These are phyloP conservation scores for Cryomyces minteri DNA, from an alignment of 495 filamentous ascomycete genomes.

Conservation along the genomic window DNA sequence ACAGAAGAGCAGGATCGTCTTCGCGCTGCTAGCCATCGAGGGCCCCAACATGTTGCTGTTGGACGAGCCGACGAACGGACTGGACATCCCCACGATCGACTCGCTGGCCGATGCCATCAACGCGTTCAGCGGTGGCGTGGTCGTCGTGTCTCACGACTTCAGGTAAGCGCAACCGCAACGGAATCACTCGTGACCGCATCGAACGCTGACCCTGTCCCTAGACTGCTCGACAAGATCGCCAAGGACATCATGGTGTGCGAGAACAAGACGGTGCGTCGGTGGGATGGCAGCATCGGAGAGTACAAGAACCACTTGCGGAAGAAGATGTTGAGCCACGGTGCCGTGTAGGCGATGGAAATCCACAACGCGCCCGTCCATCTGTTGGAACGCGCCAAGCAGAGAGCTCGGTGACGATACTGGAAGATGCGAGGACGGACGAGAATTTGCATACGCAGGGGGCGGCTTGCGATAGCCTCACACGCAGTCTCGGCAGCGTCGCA, in stretches of 20 bases:
- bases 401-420: too few species aligned
- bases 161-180: slow-evolving; percentile 36
- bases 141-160: slow-evolving; percentile 97
- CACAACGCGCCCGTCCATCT: too few species aligned
- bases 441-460: too few species aligned
- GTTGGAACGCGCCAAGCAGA: too few species aligned
- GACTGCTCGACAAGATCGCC: slow-evolving; percentile 96
- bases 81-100: slow-evolving; percentile 98
- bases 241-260: slow-evolving; percentile 99
- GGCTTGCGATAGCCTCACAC: too few species aligned
- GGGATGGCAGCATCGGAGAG: slow-evolving; percentile 75
- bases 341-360: slow-evolving; percentile 26
- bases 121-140: slow-evolving; percentile 86
- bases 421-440: too few species aligned
- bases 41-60: slow-evolving; percentile 93
- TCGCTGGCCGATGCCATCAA: slow-evolving; percentile 95
- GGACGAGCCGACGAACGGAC: slow-evolving; percentile 97
- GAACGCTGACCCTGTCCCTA: slow-evolving; percentile 12
- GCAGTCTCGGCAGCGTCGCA: too few species aligned
- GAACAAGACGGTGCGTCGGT: slow-evolving; percentile 74
- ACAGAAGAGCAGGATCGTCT: slow-evolving; percentile 94
- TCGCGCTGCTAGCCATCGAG: slow-evolving; percentile 90
- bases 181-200: background rate
- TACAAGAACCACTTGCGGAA: slow-evolving; percentile 98
- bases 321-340: slow-evolving; percentile 68